Evolutionary conservation across 805 yeast genomes (phyloP).

Genomic region (Candida nemodendra): DNA sequence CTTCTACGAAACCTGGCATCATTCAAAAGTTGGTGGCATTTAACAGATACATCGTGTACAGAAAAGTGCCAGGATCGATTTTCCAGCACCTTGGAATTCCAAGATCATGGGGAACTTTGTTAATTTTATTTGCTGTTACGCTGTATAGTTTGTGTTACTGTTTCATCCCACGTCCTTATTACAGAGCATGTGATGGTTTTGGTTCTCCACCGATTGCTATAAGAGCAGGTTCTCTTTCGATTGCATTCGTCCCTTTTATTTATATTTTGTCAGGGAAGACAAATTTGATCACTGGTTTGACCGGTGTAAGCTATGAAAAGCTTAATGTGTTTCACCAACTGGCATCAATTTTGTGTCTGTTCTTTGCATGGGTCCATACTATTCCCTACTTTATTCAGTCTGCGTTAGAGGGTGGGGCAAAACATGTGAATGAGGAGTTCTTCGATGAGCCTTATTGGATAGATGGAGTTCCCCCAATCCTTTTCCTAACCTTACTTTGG

Average conservation of each 20-base stretch:
- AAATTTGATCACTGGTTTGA: conserved; percentile 45
- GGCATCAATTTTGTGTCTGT: conserved; percentile 40
- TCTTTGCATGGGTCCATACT: conserved; percentile 48
- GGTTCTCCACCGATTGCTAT: conserved; percentile 61
- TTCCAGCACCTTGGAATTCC: conserved; percentile 39
- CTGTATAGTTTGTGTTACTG: conserved; percentile 34
- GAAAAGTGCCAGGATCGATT: conserved; percentile 30
- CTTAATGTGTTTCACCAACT: conserved; percentile 51
- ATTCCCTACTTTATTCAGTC: conserved; percentile 49
- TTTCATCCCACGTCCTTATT: conserved; percentile 49
- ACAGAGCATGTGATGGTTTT: conserved; percentile 50
- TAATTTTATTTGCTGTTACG: conserved; percentile 32
- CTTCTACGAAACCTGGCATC: conserved; percentile 1
- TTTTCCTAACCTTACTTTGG: conserved; percentile 44
- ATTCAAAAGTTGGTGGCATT: conserved; percentile 29
- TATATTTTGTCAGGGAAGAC: conserved; percentile 52
- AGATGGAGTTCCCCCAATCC: conserved; percentile 50
- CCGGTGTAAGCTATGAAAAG: conserved; percentile 57
- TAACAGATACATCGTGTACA: conserved; percentile 32
- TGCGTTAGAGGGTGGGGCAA: conserved; percentile 47
- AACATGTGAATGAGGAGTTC: conserved; percentile 25
- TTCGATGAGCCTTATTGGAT: conserved; percentile 23
- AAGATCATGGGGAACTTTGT: conserved; percentile 36
- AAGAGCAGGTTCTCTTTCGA: conserved; percentile 50
- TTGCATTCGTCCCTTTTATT: conserved; percentile 50